Evolutionary conservation across 163 green algal species (phyloP), one percentile per base, ranked within the genome.

Genomic region (Chlorella variabilis): DNA sequence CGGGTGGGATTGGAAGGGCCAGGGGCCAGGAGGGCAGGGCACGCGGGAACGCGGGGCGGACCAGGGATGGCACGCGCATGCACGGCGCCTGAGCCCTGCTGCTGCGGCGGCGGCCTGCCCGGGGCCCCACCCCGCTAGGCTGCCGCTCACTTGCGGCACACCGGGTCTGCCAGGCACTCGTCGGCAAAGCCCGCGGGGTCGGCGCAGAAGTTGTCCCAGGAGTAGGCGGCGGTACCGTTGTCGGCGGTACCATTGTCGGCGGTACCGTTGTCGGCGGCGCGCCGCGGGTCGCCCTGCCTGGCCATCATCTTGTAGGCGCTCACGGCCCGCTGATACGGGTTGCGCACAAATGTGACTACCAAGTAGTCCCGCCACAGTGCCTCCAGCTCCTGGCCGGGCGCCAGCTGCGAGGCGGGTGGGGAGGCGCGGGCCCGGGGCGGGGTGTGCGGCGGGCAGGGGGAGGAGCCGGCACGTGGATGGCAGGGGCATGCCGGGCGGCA

Each of bases 271-370:
- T n/a, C n/a, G n/a, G 17, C 25, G 11, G 68, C 42, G 23, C 38
- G 39, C 48, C 31, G 21, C 18, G 13, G 21, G 17, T 38, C 11
- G 38, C 27, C 20, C 48, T 81, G 68, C 15, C 75, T 29, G 38
- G 71, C 71, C 75, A 82, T 82, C 75, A 82, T 82, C n/a, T 31
- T 61, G 39, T 80, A 80, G 39, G 27, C 48, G 74, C 58, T 80
- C 11, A 71, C n/a, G 1, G 58, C 58, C n/a, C 58, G 59, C 27
- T 59, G 61, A n/a, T 71, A 80, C 18, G 74, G 29, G 29, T 71
- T 71, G 39, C 58, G 74, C 74, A 80, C 58, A 59, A 71, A 71
- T 1, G 58, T 70, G 39, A 71, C 58, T 3, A 71, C 58, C 59
- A 80, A 80, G 41, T 70, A 71, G 58, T 33, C 20, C 15, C 39